These are phyloP conservation scores for Ceratocystis cubensis DNA, from an alignment of 2,329 filamentous ascomycete species.

Conservation along the genomic window DNA sequence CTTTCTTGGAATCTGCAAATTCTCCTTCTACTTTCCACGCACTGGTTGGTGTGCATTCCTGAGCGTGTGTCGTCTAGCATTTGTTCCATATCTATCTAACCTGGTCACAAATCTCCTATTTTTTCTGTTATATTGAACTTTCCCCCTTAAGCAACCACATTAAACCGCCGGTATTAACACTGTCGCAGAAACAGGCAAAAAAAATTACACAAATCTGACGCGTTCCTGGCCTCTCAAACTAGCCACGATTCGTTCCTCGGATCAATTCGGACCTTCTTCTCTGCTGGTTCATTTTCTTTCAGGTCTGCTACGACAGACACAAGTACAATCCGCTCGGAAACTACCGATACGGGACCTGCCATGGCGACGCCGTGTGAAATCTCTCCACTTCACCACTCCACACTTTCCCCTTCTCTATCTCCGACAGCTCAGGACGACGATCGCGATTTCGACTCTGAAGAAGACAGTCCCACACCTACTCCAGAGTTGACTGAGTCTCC, in stretches of 20 bases:
- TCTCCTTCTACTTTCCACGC: background rate
- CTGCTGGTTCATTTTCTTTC: constrained; percentile 1
- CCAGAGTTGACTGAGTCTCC: background rate
- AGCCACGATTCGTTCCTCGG: background rate
- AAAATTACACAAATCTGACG: background rate
- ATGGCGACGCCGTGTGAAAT: background rate
- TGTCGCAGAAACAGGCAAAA: no score
- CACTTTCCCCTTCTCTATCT: background rate
- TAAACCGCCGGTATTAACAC: background rate
- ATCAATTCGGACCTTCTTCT: background rate
- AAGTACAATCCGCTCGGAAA: background rate
- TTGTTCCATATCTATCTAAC: background rate
- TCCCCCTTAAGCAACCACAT: background rate
- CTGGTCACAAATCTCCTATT: constrained; percentile 3
- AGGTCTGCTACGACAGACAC: background rate
- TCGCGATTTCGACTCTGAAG: background rate
- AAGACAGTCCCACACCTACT: background rate
- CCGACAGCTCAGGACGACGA: background rate
- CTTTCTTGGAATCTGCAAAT: background rate
- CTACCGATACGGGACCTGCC: background rate
- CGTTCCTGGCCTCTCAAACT: background rate
- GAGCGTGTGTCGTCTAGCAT: background rate
- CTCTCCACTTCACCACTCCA: background rate
- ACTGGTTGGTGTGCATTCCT: background rate
- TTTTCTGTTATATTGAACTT: background rate